These are phyloP conservation scores for Fusarium papillatum DNA, from an alignment of 2,329 filamentous ascomycete genomes.

Conservation along the genomic window DNA sequence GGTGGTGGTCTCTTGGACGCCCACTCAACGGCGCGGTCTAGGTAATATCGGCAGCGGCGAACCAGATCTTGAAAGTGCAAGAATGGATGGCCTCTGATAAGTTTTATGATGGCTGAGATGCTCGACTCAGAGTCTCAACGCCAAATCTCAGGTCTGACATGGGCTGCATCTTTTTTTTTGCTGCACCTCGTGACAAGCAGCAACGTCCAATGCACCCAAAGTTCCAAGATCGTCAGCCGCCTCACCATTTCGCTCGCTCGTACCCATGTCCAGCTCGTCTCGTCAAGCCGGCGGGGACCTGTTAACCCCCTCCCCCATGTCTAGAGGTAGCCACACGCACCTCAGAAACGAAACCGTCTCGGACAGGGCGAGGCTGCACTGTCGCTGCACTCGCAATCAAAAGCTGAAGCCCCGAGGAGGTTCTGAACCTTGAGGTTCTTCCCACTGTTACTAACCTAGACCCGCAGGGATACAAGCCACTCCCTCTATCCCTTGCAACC, in stretches of 20 bases:
- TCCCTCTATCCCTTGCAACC: slow-evolving; percentile 7
- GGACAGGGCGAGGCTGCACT: slow-evolving; percentile 27
- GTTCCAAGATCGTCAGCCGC: slow-evolving; percentile 26
- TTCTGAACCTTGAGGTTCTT: slow-evolving; percentile 4
- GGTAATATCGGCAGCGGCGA: slow-evolving; percentile 2
- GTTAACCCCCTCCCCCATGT: not conserved
- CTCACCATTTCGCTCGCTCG: slow-evolving; percentile 16
- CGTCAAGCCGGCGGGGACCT: slow-evolving; percentile 19
- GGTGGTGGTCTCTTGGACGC: slow-evolving; percentile 8
- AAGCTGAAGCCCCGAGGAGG: slow-evolving; percentile 8
- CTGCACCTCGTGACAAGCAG: slow-evolving; percentile 25
- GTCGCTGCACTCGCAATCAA: slow-evolving; percentile 8
- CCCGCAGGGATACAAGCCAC: slow-evolving; percentile 5
- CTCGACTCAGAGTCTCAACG: slow-evolving; percentile 9
- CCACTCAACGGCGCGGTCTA: slow-evolving; percentile 1
- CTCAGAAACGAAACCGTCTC: slow-evolving; percentile 29
- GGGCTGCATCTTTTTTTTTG: slow-evolving; percentile 30
- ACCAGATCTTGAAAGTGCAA: not conserved
- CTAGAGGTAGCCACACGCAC: not conserved
- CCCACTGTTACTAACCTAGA: not conserved
- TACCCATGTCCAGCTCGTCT: slow-evolving; percentile 32
- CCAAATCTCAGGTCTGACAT: slow-evolving; percentile 28
- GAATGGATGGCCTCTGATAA: not conserved
- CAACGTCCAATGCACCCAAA: slow-evolving; percentile 21
- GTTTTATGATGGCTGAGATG: not conserved